Evolutionary conservation across 129 eudicot genomes (phyloP), one percentile per base, ranked within the genome.

Genomic region (Escallonia rubra): DNA sequence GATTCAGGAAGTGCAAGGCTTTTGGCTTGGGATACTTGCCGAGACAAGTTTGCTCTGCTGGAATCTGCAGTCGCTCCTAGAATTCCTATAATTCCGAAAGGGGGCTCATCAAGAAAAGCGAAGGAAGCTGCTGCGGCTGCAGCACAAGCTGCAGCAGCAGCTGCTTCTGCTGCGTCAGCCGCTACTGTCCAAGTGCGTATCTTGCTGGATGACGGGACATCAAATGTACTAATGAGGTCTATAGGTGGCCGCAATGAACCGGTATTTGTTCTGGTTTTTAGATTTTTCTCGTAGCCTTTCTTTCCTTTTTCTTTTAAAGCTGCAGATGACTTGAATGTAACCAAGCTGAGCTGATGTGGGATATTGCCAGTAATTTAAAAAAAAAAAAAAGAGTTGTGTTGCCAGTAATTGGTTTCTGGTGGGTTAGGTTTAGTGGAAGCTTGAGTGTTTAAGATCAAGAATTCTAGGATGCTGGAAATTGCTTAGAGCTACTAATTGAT

Each of bases 41-140:
- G 96, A 72, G 99, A 93, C 68, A 82, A 96, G 75, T 93, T 93
- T 77, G 96, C 99, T 40, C 70, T 93, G 71, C 66, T 93, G 81
- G 99, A 93, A 76, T 86, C 99, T 68, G 88, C 91, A 61, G 60
- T 81, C 50, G 77, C 92, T 76, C 88, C 85, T 44, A 84, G 96
- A 72, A 81, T 93, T 80, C 96, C 99, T 34, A 77, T 89, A 47
- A 76, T 89, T 56, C 95, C 96, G 2, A 93, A 89, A 83, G 92
- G 93, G 44, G 76, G 96, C 43, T 93, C 98, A 55, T 92, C 99
- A 16, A 89, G 80, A 79, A 93, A 79, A 74, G 99, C 96, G 15
- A 93, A 84, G 83, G 99, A 93, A 76, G 99, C 99, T 64, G 99
- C 99, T 44, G 95, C 92, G 4, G 92, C 85, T 71, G 98, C 99